phyloP scores from a whole-genome alignment of 1,284 basidiomycete genomes.

The Violaceomyces palustris region DNA sequence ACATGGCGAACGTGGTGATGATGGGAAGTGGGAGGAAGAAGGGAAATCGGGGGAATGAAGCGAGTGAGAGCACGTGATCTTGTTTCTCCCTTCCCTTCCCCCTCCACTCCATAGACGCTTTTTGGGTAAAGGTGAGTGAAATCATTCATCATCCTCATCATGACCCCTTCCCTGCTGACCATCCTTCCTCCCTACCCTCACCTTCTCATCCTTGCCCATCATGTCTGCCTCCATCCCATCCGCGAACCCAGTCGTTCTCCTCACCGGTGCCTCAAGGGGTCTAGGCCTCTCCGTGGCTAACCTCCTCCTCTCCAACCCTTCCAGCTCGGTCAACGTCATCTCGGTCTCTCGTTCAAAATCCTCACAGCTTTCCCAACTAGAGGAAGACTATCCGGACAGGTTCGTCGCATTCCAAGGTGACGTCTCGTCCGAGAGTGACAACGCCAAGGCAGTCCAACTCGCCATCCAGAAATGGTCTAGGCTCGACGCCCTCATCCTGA shows the following conservation, averaged over 20 bases:
- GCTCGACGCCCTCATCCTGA: conserved; percentile 72
- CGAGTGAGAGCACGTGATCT: no score
- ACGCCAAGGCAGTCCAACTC: conserved; percentile 60
- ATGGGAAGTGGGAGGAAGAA: no score
- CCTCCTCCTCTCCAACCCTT: conserved; percentile 58
- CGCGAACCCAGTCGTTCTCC: conserved; percentile 32
- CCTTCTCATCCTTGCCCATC: conserved; percentile 6
- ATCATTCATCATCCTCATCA: no score
- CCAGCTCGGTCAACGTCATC: conserved; percentile 61
- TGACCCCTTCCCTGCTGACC: no score
- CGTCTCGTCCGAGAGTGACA: conserved; percentile 59
- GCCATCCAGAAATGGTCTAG: conserved; percentile 62
- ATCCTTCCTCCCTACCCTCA: no score
- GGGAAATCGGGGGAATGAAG: no score
- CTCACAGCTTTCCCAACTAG: conserved; percentile 62
- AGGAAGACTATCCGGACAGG: conserved; percentile 41
- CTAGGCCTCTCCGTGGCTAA: conserved; percentile 71
- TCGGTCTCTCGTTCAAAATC: conserved; percentile 68
- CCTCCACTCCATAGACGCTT: no score
- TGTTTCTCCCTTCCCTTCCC: no score
- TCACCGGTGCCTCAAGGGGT: conserved; percentile 57
- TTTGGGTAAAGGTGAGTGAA: no score
- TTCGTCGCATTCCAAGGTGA: conserved; percentile 63
- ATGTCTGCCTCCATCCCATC: neutral
- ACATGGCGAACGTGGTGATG: no score